Percentiles rank a stretch among this genome's conserved stretches.
phyloP scores from a whole-genome alignment of 208 protist species.

The Trypanosoma caninum region DNA sequence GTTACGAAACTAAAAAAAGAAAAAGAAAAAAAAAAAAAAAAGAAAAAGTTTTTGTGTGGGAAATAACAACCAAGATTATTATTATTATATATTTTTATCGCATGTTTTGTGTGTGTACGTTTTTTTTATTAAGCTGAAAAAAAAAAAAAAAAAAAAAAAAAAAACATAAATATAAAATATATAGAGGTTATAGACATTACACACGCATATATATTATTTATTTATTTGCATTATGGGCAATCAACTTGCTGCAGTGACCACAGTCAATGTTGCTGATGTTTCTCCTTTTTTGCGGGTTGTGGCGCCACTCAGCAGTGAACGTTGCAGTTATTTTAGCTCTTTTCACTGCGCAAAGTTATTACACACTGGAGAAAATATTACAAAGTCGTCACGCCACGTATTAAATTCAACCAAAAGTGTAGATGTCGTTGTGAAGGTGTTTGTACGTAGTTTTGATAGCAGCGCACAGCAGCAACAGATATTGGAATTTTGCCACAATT shows the following conservation, averaged over 20 bases:
- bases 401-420: conserved; percentile 11
- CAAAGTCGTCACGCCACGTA: conserved; percentile 1
- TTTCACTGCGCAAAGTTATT: conserved; percentile 49
- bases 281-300: conserved; percentile 46
- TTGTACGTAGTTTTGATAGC: conserved; percentile 45
- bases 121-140: no score
- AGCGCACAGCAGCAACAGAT: conserved; percentile 36
- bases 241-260: conserved; percentile 52
- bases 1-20: background rate
- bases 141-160: no score
- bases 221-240: conserved; percentile 54
- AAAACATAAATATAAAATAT: no score
- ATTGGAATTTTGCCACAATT: conserved; percentile 34
- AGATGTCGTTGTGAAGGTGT: conserved; percentile 75
- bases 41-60: background rate
- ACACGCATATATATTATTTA: no score
- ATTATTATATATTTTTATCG: no score
- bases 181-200: no score
- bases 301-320: conserved; percentile 44
- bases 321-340: conserved; percentile 60
- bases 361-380: conserved; percentile 23
- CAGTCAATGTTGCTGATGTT: conserved; percentile 63
- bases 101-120: no score
- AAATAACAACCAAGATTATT: no score
- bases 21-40: background rate